A percentile compares a stretch with the other conserved stretches of the same genome.
Evolutionary conservation across 345 rosid genomes (phyloP).

Genomic region (Camelina hispida): DNA sequence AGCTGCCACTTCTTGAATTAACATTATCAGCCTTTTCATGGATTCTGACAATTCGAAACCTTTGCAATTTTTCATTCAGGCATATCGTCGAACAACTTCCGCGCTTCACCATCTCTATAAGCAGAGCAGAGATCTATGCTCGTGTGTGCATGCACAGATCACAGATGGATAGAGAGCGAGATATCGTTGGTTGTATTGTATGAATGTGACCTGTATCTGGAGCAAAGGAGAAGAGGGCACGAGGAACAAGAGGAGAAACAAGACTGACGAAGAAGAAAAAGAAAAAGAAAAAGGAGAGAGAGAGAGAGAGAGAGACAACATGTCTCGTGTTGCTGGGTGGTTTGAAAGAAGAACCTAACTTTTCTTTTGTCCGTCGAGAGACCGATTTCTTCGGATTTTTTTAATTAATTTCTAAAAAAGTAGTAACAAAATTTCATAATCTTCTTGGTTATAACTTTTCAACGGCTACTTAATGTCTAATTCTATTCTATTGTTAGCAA

Average conservation of each 20-base stretch:
- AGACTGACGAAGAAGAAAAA: neutral
- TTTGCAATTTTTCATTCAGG: conserved; percentile 39
- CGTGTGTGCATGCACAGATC: conserved; percentile 27
- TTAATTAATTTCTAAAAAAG: neutral
- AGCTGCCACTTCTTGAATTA: conserved; percentile 19
- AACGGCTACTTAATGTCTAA: conserved; percentile 20
- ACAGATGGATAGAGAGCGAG: neutral
- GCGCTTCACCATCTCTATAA: conserved; percentile 26
- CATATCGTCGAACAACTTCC: conserved; percentile 45
- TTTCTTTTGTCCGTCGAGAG: conserved; percentile 21
- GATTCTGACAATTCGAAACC: conserved; percentile 26
- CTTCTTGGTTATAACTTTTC: neutral
- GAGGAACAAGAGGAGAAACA: conserved; percentile 18
- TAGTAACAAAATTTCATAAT: no score
- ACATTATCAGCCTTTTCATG: conserved; percentile 22
- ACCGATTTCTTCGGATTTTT: conserved; percentile 24
- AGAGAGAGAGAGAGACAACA: conserved; percentile 25
- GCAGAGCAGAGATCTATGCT: neutral
- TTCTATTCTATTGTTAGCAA: conserved; percentile 19
- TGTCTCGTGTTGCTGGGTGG: conserved; percentile 34
- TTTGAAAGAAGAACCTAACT: conserved; percentile 25
- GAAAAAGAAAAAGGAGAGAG: neutral
- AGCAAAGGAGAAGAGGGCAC: conserved; percentile 25
- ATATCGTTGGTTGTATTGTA: conserved; percentile 7
- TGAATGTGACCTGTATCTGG: conserved; percentile 23